Evolutionary conservation across 1,284 basidiomycete species (phyloP), one percentile per base, ranked within the genome.

Genomic region (Trichosporon sp.): DNA sequence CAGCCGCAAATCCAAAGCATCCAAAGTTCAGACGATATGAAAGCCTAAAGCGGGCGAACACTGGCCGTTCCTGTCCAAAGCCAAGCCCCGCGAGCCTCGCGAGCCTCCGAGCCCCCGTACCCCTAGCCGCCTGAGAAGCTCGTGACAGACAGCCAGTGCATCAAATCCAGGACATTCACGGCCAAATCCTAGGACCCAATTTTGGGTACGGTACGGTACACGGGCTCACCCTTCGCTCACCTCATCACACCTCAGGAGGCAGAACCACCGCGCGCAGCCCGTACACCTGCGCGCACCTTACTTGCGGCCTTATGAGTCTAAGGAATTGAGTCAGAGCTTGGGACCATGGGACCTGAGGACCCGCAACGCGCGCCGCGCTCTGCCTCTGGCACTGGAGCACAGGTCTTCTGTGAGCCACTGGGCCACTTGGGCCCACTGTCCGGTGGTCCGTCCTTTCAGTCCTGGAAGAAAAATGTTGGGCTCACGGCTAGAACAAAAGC

Each of bases 351-450:
- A 60, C 56, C 47, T 51, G 9, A 8, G 8, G 47, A 60, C 56
- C 23, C 47, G 47, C 47, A 12, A 25, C 47, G n/a, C 47, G 47
- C 47, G 23, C 47, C 23, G 21, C 47, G 47, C 47, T 23, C 34
- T 12, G 34, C 6, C 34, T 34, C 47, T 25, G 23, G 47, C 47
- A 25, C 47, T 2, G 23, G 47, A 51, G 47, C 47, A 51, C 47
- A 25, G 47, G 47, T 51, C 47, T 51, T 51, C 23, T 21, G 21
- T 51, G 21, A 60, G 31, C 27, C 29, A 60, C 56, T 51, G 21
- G 32, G 31, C 27, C 29, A 60, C 56, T 60, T 60, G 56, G 56
- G 56, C 56, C 56, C 56, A 60, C 56, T 60, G 56, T 60, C 56
- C 29, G 29, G 29, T 31, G 56, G 56, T n/a, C 56, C 29, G 56